phyloP scores from a whole-genome alignment of 805 yeast species.

The Metschnikowia gruessii region DNA sequence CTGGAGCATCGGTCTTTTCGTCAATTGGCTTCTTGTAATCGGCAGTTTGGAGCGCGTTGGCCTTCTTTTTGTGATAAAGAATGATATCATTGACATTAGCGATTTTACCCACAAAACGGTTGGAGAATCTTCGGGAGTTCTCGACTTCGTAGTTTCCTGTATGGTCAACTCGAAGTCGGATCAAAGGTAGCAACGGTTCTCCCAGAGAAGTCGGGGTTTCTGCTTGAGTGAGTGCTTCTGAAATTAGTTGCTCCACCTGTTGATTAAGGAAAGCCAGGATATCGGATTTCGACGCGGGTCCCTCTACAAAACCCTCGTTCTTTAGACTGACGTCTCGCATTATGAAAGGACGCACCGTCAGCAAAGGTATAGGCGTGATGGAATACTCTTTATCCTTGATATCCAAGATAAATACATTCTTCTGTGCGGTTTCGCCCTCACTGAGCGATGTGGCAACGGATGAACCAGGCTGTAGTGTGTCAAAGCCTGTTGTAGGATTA shows the following conservation, averaged over 20 bases:
- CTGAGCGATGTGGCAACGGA: conserved; percentile 88
- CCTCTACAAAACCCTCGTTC: conserved; percentile 55
- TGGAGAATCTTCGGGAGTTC: conserved; percentile 84
- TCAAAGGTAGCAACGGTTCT: conserved; percentile 53
- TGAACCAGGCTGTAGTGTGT: conserved; percentile 88
- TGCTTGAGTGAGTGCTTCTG: conserved; percentile 40
- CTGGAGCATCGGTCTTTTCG: conserved; percentile 17
- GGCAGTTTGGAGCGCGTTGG: conserved; percentile 5
- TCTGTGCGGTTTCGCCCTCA: conserved; percentile 77
- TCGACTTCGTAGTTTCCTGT: conserved; percentile 90
- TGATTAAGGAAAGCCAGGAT: conserved; percentile 57
- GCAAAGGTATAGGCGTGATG: conserved; percentile 59
- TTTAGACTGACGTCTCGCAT: conserved; percentile 62
- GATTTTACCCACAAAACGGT: conserved; percentile 82
- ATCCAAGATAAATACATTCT: conserved; percentile 69
- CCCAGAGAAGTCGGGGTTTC: neutral
- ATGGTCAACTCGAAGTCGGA: conserved; percentile 83
- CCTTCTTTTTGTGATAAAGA: conserved; percentile 56
- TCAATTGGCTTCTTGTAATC: conserved; percentile 10
- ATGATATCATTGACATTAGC: conserved; percentile 91
- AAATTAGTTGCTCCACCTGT: conserved; percentile 67
- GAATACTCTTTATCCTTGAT: conserved; percentile 56
- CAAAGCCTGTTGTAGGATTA: conserved; percentile 62
- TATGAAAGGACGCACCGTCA: conserved; percentile 77
- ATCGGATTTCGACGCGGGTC: conserved; percentile 55